Base-by-base conservation (phyloP, 2,329 filamentous ascomycete species). In the Alternaria brassicae region DNA sequence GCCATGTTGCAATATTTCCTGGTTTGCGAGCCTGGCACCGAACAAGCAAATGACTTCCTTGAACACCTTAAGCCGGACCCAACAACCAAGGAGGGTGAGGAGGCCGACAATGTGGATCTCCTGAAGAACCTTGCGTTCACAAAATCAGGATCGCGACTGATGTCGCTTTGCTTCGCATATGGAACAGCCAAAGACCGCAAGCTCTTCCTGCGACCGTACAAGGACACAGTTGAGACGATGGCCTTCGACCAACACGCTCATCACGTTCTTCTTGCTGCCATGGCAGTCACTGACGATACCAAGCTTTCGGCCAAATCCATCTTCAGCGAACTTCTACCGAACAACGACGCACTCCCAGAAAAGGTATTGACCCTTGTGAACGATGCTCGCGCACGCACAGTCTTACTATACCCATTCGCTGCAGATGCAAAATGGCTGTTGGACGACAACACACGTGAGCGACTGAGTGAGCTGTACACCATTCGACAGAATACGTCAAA, bases 51-150 rank as follows among this genome's bases (percentile, higher is more conserved):
- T 30, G 93, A 96, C 70, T 97, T 97, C 73, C 81, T 96, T 58
- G 93, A 98, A 78, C 85, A 96, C 67, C 83, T 99, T 72, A 96
- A 96, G 81, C 91, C 91, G 39, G 94, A 99, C 67, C 92, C 97
- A 73, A 89, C 91, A 58, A 73, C 80, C n/a, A 81, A 82, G 34
- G 77, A 79, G 62, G 93, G 92, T 47, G 74, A 77, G 52, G 74
- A 77, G 53, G 69, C 73, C 10, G 74, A 76, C 49, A 77, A 78
- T 42, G 70, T 75, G 4, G 93, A 98, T 76, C 80, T 97, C 62
- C 84, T 95, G 65, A 96, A 97, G 83, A 98, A 98, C 77, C 86
- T 99, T 81, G 93, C 93, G 6, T 99, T 99, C 79, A 99, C 95
- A 41, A 91, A 90, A 76, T 92, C 92, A 8, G 95, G 95, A 6